Conservation (phyloP, 148 eudicot genomes). For the Rhododendron ferrugineum region DNA sequence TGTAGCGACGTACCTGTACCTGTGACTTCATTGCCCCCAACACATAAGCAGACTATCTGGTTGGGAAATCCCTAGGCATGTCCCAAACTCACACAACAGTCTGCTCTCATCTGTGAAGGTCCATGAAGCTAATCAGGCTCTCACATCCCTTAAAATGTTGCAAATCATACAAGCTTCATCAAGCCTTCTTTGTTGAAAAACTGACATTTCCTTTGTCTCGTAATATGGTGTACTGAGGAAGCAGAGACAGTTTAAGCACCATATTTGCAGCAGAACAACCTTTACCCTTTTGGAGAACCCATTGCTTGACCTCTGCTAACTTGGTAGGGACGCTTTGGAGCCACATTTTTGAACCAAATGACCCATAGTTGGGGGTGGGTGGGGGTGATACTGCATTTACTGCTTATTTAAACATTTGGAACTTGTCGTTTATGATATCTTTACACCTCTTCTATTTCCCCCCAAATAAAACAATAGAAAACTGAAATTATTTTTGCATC, state of each 20-base stretch:
- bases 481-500: not conserved
- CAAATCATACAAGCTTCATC: not conserved
- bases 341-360: not conserved
- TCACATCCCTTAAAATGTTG: not conserved
- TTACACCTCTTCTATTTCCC: not conserved
- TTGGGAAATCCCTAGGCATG: not conserved
- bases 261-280: not conserved
- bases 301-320: not conserved
- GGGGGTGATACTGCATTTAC: not conserved
- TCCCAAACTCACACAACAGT: not conserved
- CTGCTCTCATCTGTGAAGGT: not conserved
- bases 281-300: not conserved
- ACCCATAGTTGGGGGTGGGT: not conserved
- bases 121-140: not conserved
- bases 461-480: not conserved
- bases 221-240: not conserved
- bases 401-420: not conserved
- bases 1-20: not conserved
- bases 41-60: not conserved
- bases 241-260: not conserved
- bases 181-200: not conserved
- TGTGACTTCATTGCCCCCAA: not conserved
- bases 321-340: not conserved
- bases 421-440: not conserved
- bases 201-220: not conserved